Evolutionary conservation across 2,329 filamentous ascomycete genomes (phyloP).

Genomic region (Cladosporium sp.): DNA sequence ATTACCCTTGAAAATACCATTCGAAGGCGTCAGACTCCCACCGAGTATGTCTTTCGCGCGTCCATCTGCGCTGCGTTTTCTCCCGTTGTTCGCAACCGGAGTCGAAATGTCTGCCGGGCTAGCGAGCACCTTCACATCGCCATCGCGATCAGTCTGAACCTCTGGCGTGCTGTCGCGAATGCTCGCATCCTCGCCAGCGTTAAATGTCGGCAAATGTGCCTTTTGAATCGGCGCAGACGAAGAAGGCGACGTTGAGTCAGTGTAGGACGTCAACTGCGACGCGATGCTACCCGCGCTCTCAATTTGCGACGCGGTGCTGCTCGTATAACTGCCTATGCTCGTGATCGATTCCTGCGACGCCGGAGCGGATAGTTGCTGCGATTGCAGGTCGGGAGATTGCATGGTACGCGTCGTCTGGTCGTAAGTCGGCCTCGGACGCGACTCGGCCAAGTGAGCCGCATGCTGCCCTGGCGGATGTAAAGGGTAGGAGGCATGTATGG

Average conservation of each 20-base stretch:
- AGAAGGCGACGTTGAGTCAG: slow-evolving; percentile 25
- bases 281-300: slow-evolving; percentile 23
- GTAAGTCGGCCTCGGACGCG: slow-evolving; percentile 9
- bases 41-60: slow-evolving; percentile 56
- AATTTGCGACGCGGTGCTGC: slow-evolving; percentile 16
- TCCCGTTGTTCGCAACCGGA: slow-evolving; percentile 39
- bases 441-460: slow-evolving; percentile 1
- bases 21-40: slow-evolving; percentile 27
- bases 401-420: slow-evolving; percentile 22
- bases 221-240: slow-evolving; percentile 13
- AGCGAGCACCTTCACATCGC: background rate
- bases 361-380: slow-evolving; percentile 22
- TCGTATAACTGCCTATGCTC: slow-evolving; percentile 21
- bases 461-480: slow-evolving; percentile 11
- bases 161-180: slow-evolving; percentile 16
- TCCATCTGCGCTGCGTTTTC: slow-evolving; percentile 74
- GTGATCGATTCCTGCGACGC: slow-evolving; percentile 27
- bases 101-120: slow-evolving; percentile 26
- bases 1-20: slow-evolving; percentile 33
- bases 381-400: slow-evolving; percentile 14
- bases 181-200: background rate
- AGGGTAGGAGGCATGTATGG: slow-evolving; percentile 14
- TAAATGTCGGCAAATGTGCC: background rate
- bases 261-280: slow-evolving; percentile 27
- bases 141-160: slow-evolving; percentile 14